These are phyloP conservation scores for Tricholoma hemisulphureum DNA, from an alignment of 768 basidiomycete genomes.

Conservation along the genomic window DNA sequence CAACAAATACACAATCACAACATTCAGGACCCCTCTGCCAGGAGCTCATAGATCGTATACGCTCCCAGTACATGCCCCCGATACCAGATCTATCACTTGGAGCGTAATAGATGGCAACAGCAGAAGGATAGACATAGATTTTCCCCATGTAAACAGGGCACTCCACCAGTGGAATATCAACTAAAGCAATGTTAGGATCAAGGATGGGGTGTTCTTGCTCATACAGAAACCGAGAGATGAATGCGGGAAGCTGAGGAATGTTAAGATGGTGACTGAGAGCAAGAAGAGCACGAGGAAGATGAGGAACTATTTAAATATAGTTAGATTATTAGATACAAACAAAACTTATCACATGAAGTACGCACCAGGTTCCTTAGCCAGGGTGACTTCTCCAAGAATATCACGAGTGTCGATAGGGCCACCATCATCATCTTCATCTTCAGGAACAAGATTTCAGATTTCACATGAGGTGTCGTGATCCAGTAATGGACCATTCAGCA, in stretches of 20 bases:
- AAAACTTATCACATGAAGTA: background rate
- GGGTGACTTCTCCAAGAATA: background rate
- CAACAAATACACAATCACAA: conserved; percentile 1
- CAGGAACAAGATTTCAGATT: background rate
- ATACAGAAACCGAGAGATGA: conserved; percentile 16
- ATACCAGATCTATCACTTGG: conserved; percentile 4
- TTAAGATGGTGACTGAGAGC: background rate
- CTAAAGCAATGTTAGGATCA: background rate
- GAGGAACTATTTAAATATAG: background rate
- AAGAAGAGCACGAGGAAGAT: background rate
- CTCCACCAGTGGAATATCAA: background rate
- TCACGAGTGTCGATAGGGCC: background rate
- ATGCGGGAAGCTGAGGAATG: background rate
- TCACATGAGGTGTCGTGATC: background rate
- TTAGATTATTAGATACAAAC: background rate
- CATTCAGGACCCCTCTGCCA: background rate
- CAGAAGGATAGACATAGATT: conserved; percentile 4
- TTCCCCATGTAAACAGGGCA: conserved; percentile 1
- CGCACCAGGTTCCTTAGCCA: background rate
- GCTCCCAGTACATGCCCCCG: conserved; percentile 1
- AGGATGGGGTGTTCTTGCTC: conserved; percentile 11
- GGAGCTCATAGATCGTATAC: background rate
- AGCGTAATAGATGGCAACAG: conserved; percentile 2
- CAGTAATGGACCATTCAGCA: background rate
- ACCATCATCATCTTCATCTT: background rate